Conservation (phyloP, 2,329 filamentous ascomycete species). For the Cercospora zeina region DNA sequence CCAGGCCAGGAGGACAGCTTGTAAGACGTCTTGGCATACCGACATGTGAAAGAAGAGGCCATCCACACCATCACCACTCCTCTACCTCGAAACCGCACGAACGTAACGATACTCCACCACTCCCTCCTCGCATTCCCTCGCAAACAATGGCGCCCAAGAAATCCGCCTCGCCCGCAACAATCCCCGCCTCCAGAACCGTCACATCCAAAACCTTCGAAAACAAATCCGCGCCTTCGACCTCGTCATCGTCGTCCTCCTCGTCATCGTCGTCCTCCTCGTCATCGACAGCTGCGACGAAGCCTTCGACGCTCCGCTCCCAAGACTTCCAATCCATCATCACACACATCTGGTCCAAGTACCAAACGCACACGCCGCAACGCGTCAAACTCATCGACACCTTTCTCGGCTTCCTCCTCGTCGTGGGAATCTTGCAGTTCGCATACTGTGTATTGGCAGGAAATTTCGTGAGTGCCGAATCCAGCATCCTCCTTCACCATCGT, state of each 20-base stretch:
- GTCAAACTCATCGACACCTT: slow-evolving; percentile 91
- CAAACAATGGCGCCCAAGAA: slow-evolving; percentile 13
- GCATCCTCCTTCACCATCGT: too few species aligned
- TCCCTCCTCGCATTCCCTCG: background rate
- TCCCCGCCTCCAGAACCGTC: slow-evolving; percentile 22
- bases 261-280: slow-evolving; percentile 15
- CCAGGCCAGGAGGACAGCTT: slow-evolving; percentile 18
- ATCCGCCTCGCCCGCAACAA: slow-evolving; percentile 7
- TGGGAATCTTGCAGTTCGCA: slow-evolving; percentile 86
- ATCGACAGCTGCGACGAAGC: slow-evolving; percentile 8
- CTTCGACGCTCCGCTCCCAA: slow-evolving; percentile 25
- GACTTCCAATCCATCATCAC: slow-evolving; percentile 60
- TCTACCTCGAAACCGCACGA: background rate
- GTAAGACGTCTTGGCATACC: slow-evolving; percentile 5
- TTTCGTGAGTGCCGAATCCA: slow-evolving; percentile 66
- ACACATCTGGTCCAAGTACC: slow-evolving; percentile 76
- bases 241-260: slow-evolving; percentile 14
- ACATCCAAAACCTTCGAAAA: slow-evolving; percentile 24
- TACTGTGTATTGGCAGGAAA: slow-evolving; percentile 93
- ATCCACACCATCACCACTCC: background rate
- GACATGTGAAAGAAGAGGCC: slow-evolving; percentile 8
- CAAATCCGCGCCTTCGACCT: slow-evolving; percentile 24
- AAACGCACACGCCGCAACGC: slow-evolving; percentile 78
- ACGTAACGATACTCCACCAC: background rate
- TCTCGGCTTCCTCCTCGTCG: slow-evolving; percentile 79